phyloP scores from a whole-genome alignment of 140 eudicot species.

The Anethum foeniculum region DNA sequence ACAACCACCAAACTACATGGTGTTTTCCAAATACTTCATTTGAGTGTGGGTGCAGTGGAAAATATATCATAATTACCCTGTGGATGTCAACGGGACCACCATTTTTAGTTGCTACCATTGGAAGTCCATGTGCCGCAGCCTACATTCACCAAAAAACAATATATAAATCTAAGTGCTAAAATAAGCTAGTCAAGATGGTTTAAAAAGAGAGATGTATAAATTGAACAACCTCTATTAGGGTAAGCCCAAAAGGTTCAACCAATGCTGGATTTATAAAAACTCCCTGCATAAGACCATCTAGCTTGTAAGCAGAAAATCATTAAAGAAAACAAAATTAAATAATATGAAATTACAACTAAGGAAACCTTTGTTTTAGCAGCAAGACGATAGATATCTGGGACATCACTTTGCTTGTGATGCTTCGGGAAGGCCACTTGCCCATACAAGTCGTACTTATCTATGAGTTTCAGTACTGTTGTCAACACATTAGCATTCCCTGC shows the following conservation, averaged over 20 bases:
- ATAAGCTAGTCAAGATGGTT: neutral
- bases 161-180: neutral
- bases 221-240: conserved; percentile 66
- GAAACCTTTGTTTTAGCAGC: conserved; percentile 82
- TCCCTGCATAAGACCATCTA: conserved; percentile 43
- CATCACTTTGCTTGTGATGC: conserved; percentile 87
- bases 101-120: conserved; percentile 89
- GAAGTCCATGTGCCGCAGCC: conserved; percentile 99
- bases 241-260: conserved; percentile 95
- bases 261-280: conserved; percentile 91
- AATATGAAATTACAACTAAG: neutral
- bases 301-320: conserved; percentile 6
- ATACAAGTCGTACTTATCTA: conserved; percentile 77
- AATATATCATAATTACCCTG: conserved; percentile 36
- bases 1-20: neutral
- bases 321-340: conserved; percentile 6
- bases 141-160: conserved; percentile 7
- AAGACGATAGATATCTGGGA: conserved; percentile 82
- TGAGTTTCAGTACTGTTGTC: conserved; percentile 68
- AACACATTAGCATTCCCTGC: conserved; percentile 69
- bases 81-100: conserved; percentile 97
- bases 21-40: neutral
- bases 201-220: neutral
- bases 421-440: conserved; percentile 95
- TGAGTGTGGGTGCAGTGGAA: neutral